Percentiles rank a stretch among this genome's conserved stretches.
Evolutionary conservation across 805 yeast species (phyloP).

Genomic region (Zygosaccharomyces bailii): DNA sequence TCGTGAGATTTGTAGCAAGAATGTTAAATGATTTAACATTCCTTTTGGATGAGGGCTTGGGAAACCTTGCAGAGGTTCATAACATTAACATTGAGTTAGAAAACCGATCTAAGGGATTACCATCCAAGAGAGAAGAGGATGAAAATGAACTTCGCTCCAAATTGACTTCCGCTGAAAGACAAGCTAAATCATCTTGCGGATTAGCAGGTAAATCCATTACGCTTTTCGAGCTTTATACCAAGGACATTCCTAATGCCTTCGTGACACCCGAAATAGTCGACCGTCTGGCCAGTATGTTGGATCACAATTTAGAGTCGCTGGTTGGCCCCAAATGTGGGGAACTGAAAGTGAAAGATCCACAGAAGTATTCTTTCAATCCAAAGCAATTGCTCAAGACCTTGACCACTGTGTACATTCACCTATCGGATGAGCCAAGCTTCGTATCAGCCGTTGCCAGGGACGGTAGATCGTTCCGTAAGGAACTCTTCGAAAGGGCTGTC

Average conservation of each 20-base stretch:
- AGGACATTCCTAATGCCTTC: constrained; percentile 83
- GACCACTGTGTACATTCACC: constrained; percentile 70
- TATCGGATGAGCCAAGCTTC: constrained; percentile 62
- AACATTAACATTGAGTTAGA: constrained; percentile 63
- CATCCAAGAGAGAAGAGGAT: constrained; percentile 44
- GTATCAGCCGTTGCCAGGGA: constrained; percentile 82
- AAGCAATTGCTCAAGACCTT: constrained; percentile 63
- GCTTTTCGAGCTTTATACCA: constrained; percentile 75
- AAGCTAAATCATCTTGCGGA: constrained; percentile 78
- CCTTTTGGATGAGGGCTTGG: constrained; percentile 83
- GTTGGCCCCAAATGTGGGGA: constrained; percentile 94
- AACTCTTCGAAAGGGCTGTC: constrained; percentile 67
- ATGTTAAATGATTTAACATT: constrained; percentile 93
- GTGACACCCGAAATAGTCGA: constrained; percentile 87
- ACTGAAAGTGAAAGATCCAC: constrained; percentile 80
- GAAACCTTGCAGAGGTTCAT: constrained; percentile 75
- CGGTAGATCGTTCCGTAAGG: constrained; percentile 77
- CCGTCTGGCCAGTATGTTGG: constrained; percentile 91
- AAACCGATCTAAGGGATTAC: constrained; percentile 41
- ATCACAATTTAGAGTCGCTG: constrained; percentile 85
- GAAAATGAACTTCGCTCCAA: constrained; percentile 59
- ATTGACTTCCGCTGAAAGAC: constrained; percentile 62
- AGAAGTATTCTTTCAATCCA: constrained; percentile 80
- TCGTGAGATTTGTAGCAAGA: constrained; percentile 88
- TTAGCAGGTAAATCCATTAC: constrained; percentile 78